Percentiles rank a stretch among this genome's conserved stretches.
Conservation (phyloP, 805 yeast genomes). For the Pachysolen tannophilus region DNA sequence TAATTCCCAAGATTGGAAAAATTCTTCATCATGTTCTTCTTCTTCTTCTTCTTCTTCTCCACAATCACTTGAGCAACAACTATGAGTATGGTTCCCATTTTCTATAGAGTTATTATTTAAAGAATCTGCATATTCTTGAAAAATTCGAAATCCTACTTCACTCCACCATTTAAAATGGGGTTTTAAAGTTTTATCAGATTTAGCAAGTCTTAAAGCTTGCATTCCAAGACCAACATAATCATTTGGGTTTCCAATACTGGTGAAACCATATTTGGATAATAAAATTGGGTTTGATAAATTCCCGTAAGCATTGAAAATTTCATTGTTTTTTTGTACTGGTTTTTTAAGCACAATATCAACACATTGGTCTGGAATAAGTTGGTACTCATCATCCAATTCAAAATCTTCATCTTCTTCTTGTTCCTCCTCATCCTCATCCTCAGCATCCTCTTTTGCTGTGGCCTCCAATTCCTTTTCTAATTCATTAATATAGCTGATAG, state of each 20-base stretch:
- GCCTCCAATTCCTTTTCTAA: conserved; percentile 21
- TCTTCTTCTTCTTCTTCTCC: conserved; percentile 10
- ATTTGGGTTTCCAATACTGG: conserved; percentile 41
- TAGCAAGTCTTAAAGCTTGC: conserved; percentile 31
- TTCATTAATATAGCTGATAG: conserved; percentile 22
- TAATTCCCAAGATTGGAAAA: conserved; percentile 35
- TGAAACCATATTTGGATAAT: conserved; percentile 75
- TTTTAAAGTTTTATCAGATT: conserved; percentile 24
- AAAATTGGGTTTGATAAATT: conserved; percentile 57
- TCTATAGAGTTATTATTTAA: conserved; percentile 7
- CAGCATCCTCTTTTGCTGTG: conserved; percentile 20
- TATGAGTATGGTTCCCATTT: not conserved
- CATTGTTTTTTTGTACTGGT: conserved; percentile 39
- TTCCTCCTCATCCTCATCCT: conserved; percentile 15
- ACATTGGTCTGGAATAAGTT: conserved; percentile 40
- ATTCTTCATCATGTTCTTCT: conserved; percentile 20
- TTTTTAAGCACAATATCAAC: conserved; percentile 59
- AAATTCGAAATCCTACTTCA: conserved; percentile 29
- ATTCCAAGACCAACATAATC: conserved; percentile 53
- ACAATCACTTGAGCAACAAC: conserved; percentile 3
- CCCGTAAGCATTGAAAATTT: conserved; percentile 81
- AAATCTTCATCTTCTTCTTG: conserved; percentile 16
- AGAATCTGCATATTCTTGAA: conserved; percentile 15
- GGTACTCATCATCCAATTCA: conserved; percentile 23
- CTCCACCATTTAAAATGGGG: conserved; percentile 43